These are phyloP conservation scores for Rubroboletus pulcherrimus DNA, from an alignment of 768 basidiomycete species.

Conservation along the genomic window DNA sequence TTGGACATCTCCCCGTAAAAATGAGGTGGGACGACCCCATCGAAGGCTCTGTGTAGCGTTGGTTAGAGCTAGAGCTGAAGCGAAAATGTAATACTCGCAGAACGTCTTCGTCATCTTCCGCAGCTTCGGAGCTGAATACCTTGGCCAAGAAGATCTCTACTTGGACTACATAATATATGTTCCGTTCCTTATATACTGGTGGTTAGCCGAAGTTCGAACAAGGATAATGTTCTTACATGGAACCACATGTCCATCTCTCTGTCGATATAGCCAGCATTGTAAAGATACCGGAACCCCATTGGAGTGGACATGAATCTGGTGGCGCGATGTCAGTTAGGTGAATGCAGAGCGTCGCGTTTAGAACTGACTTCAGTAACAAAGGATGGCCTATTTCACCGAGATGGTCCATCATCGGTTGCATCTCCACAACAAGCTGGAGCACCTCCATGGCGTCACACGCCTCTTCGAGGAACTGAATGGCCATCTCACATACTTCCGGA, in stretches of 20 bases:
- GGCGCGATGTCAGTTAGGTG: not conserved
- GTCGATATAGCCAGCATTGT: slow-evolving; percentile 89
- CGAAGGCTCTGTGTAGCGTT: slow-evolving; percentile 53
- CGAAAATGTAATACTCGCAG: slow-evolving; percentile 36
- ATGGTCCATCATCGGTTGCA: slow-evolving; percentile 94
- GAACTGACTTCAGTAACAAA: slow-evolving; percentile 74
- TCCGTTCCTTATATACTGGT: slow-evolving; percentile 68
- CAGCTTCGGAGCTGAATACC: slow-evolving; percentile 54
- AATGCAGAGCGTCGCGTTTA: not conserved
- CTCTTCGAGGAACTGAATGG: slow-evolving; percentile 85
- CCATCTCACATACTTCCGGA: slow-evolving; percentile 84
- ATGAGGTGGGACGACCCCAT: slow-evolving; percentile 87
- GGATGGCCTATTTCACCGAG: slow-evolving; percentile 90
- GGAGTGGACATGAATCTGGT: slow-evolving; percentile 90
- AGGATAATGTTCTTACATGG: slow-evolving; percentile 51
- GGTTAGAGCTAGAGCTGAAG: not conserved
- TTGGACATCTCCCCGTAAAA: slow-evolving; percentile 99
- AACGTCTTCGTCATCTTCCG: slow-evolving; percentile 66
- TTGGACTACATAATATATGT: slow-evolving; percentile 88
- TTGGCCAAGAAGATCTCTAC: slow-evolving; percentile 89
- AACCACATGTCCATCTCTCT: slow-evolving; percentile 97
- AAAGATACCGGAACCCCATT: slow-evolving; percentile 88
- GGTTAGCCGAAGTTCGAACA: slow-evolving; percentile 5
- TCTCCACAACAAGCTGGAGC: slow-evolving; percentile 85
- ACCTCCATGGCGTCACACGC: slow-evolving; percentile 83